Evolutionary conservation across 2,329 filamentous ascomycete species (phyloP), one percentile per base, ranked within the genome.

Genomic region (Venturia pyrina): DNA sequence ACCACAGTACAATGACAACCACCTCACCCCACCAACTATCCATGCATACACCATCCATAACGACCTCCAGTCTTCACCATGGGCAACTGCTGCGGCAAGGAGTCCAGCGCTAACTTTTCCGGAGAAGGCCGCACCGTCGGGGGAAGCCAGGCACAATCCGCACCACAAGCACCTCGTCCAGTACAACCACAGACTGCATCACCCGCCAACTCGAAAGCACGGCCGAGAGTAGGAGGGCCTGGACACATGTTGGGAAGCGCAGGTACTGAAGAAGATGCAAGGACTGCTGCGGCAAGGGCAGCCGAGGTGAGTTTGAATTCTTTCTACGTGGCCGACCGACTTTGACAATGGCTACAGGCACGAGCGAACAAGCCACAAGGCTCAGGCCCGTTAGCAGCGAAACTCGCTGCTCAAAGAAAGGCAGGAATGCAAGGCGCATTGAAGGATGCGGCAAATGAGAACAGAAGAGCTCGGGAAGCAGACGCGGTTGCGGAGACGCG

Each of bases 401-500:
- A 91, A 73, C 80, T 96, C 15, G 83, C 84, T 65, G 87, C 87
- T 44, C 89, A 96, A 77, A 90, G 89, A 78, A 87, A 85, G 70
- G 86, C 90, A 78, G 91, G 89, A 10, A 83, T 86, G 64, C 81
- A 78, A 40, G 85, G 88, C 67, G 87, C 86, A 0, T 78, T 96
- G 62, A 85, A 87, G 68, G 83, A 89, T 69, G 84, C 81, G 4
- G 91, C 90, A 73, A 79, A 82, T 63, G 82, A 87, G 66, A 89
- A 92, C 72, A 78, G 86, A 66, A 80, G 83, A 60, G 81, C 81
- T 17, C 82, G 90, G 65, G 86, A 92, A 68, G 85, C 87, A 10
- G 90, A 96, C 74, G 81, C 82, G 56, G 83, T 79, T 19, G 80
- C 81, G 1, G 78, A 85, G 70, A 79, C 83, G 44, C 79, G 85